Percentiles rank a stretch among this genome's conserved stretches.
These are phyloP conservation scores for Saccharomycopsis crataegensis DNA, from an alignment of 1,139 yeast genomes.

Conservation along the genomic window DNA sequence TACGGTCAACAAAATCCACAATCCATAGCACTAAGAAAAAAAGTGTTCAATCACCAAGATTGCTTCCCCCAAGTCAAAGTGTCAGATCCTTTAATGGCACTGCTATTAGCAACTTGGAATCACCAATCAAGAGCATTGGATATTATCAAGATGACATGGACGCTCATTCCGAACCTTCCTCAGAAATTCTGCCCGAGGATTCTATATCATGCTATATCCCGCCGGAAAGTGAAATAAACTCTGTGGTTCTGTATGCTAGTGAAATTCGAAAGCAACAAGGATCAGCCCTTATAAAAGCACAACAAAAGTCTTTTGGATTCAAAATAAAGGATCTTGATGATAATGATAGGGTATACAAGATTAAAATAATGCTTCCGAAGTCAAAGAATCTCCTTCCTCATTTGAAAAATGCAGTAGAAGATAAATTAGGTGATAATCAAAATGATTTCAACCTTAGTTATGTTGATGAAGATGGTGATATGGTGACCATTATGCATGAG, in stretches of 20 bases:
- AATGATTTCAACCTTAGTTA: constrained; percentile 27
- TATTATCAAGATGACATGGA: constrained; percentile 2
- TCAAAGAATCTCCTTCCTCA: constrained; percentile 21
- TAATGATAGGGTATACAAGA: constrained; percentile 21
- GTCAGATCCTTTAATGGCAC: neutral
- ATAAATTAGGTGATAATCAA: constrained; percentile 23
- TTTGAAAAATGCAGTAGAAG: constrained; percentile 25
- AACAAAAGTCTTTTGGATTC: constrained; percentile 18
- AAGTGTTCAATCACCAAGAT: neutral
- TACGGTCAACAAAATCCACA: constrained; percentile 17
- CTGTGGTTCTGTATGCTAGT: constrained; percentile 14
- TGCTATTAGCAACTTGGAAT: neutral
- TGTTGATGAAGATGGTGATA: constrained; percentile 30
- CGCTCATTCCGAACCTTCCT: constrained; percentile 1
- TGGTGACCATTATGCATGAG: constrained; percentile 27
- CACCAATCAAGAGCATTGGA: neutral
- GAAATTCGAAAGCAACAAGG: constrained; percentile 5
- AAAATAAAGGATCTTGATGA: constrained; percentile 17
- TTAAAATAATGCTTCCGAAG: constrained; percentile 23
- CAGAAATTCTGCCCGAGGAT: constrained; percentile 18
- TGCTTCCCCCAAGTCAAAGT: neutral
- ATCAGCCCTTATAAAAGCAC: constrained; percentile 19
- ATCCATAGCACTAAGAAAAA: constrained; percentile 18
- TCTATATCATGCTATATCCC: constrained; percentile 16
- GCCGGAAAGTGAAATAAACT: constrained; percentile 17